Percentiles rank a stretch among this genome's conserved stretches.
phyloP scores from a whole-genome alignment of 108 stramenopile genomes.

The Halocafeteria seosinensis region DNA sequence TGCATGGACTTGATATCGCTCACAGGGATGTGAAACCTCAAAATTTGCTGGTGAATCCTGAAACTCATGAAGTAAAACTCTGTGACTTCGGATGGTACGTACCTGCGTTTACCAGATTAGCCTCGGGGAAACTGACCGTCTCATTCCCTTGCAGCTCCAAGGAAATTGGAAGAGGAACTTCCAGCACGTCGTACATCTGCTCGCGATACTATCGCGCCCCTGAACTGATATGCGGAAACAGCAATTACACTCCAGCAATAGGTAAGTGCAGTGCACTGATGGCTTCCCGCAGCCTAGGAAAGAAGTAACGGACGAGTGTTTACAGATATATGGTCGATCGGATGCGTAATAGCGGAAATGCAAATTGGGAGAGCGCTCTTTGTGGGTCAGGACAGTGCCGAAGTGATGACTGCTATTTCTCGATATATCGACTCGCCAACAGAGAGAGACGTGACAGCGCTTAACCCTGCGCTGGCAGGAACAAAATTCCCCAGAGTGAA shows the following conservation, averaged over 20 bases:
- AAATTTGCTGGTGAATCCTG: constrained; percentile 82
- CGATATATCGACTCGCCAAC: constrained; percentile 95
- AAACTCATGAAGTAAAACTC: constrained; percentile 74
- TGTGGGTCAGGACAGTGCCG: constrained; percentile 87
- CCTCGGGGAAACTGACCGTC: not conserved
- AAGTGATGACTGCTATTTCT: constrained; percentile 97
- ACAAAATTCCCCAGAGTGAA: constrained; percentile 96
- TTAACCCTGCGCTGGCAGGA: constrained; percentile 93
- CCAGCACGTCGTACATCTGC: constrained; percentile 93
- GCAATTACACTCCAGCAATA: constrained; percentile 90
- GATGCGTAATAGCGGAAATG: constrained; percentile 92
- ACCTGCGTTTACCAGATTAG: not conserved
- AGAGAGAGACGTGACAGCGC: constrained; percentile 73
- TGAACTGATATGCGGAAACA: constrained; percentile 94
- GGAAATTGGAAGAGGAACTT: constrained; percentile 72
- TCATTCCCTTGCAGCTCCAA: constrained; percentile 51
- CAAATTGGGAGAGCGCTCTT: constrained; percentile 87
- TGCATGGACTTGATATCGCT: constrained; percentile 82
- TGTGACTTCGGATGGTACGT: constrained; percentile 78
- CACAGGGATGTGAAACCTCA: constrained; percentile 98
- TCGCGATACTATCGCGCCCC: constrained; percentile 92
- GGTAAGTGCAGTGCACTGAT: too few species aligned
- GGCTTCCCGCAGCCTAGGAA: too few species aligned
- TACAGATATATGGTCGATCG: constrained; percentile 27
- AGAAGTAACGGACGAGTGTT: too few species aligned